These are phyloP conservation scores for Suillus weaverae DNA, from an alignment of 768 basidiomycete species.

Conservation along the genomic window DNA sequence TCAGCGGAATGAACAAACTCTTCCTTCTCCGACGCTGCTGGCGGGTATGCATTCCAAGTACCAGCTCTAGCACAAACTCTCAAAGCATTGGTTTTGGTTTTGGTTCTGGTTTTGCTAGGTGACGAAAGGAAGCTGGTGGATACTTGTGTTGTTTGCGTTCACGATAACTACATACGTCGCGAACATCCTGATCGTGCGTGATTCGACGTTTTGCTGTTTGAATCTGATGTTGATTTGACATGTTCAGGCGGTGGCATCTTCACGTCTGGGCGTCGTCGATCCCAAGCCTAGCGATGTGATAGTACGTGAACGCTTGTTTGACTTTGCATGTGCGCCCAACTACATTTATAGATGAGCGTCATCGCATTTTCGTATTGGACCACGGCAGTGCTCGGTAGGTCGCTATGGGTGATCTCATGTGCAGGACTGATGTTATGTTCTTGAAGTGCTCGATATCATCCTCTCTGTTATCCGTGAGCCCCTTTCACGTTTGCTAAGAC, in stretches of 20 bases:
- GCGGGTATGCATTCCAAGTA: constrained; percentile 37
- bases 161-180: constrained; percentile 37
- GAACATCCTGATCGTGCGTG: constrained; percentile 39
- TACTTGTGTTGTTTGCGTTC: constrained; percentile 35
- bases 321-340: neutral
- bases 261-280: neutral
- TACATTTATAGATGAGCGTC: constrained; percentile 25
- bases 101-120: constrained; percentile 31
- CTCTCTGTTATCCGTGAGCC: constrained; percentile 41
- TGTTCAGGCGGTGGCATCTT: neutral
- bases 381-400: constrained; percentile 40
- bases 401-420: neutral
- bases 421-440: neutral
- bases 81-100: neutral
- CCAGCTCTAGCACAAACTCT: neutral
- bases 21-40: constrained; percentile 53
- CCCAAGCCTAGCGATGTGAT: neutral
- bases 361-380: constrained; percentile 49
- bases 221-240: neutral
- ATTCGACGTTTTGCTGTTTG: neutral
- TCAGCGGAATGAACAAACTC: constrained; percentile 46
- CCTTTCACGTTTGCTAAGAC: neutral
- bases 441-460: constrained; percentile 40
- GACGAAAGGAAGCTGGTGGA: constrained; percentile 39
- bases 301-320: neutral